Evolutionary conservation across 2,329 filamentous ascomycete genomes (phyloP), one percentile per base, ranked within the genome.

Genomic region (Penicillium expansum): DNA sequence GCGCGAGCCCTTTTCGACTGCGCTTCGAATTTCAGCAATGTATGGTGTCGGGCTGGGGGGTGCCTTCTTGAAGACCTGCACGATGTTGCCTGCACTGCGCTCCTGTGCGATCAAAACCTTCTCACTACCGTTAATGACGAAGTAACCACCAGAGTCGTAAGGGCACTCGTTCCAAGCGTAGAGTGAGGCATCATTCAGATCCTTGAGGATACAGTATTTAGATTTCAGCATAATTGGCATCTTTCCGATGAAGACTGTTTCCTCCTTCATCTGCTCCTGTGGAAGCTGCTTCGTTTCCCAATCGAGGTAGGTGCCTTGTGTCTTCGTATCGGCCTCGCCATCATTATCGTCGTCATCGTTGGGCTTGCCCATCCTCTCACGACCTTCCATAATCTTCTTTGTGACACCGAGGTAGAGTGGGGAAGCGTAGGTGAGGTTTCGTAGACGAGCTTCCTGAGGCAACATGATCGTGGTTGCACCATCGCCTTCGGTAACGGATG

Each of bases 81-180:
- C 94, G 57, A 97, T 99, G 71, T 99, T 99, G 71, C 93, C 94
- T 39, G 94, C 94, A 72, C 92, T 97, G 61, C 94, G 89, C 76
- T 99, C 94, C 74, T 99, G 94, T 1, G 94, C 94, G 68, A 99
- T 99, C 66, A 99, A 79, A 22, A 99, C 94, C 82, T 99, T 99
- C 73, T 99, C 94, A 76, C 91, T 96, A 42, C 94, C 94, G 78
- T 99, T 99, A 82, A 99, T 99, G 68, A 99, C 91, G 71, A 99
- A 99, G 77, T 99, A 99, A 64, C 94, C 94, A 65, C 94, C 94
- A 71, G 97, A 94, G 70, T 99, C 94, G 74, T 97, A 99, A 0
- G 94, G 94, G 66, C 94, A 99, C 77, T 99, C 94, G 71, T 96
- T 96, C 75, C 95, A 87, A 45, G 90, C 83, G 73, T 96, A 97